Evolutionary conservation across 352 stramenopile species (phyloP), one percentile per base, ranked within the genome.

Genomic region (Phytopythium ostracodes): DNA sequence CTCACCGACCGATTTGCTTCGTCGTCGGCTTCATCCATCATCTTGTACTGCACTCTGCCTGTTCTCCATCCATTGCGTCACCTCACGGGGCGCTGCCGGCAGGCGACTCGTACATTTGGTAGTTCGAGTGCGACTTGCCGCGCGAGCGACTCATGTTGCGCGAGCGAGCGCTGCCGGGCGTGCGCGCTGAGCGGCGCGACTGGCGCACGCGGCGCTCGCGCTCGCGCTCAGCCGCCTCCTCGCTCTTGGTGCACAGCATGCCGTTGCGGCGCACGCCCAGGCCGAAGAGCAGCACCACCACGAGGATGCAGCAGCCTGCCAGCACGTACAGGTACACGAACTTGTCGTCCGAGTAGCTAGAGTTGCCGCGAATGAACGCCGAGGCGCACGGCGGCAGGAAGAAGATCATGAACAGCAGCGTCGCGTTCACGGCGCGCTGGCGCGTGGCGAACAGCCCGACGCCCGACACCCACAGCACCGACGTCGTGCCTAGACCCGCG

Each of bases 381-480:
- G 74, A 66, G 22, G 64, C 70, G 36, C 89, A 65, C 0, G 83
- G 83, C 57, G 88, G 24, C 44, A 86, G 44, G 66, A 92, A 94
- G 59, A 90, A 94, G n/a, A 92, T 29, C 65, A 81, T 75, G 59
- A 90, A 94, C 59, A 85, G 81, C 33, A 84, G 52, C 12, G 81
- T 88, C 65, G 84, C 77, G 43, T 82, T 86, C 38, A 89, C 51
- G 8, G 81, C 73, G 40, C 84, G 84, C 57, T 79, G 64, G 35
- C 74, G 80, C 6, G 85, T 90, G 42, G 67, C 73, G 66, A 94
- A 94, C 17, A 94, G 66, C 18, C 83, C 83, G 38, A 89, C 79
- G 29, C 73, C 79, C 46, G 84, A 85, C 43, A 91, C 75, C 80
- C 84, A 94, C 5, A 88, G 75, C 56, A 89, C 81, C 17, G 82